phyloP scores from a whole-genome alignment of 2,329 filamentous ascomycete species.

The Hansfordia pulvinata region DNA sequence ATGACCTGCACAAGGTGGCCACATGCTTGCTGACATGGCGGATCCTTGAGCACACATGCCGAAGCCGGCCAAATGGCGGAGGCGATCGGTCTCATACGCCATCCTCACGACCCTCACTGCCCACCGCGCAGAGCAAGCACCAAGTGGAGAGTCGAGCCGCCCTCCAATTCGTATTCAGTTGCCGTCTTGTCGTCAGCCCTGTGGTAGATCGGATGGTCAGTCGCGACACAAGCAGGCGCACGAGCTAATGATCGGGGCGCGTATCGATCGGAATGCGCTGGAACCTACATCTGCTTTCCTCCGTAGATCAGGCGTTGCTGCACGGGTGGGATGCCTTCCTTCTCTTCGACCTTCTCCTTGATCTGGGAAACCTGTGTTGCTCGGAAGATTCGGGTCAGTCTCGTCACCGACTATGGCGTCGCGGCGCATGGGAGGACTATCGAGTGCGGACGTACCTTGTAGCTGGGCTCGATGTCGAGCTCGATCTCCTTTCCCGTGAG shows the following conservation, averaged over 20 bases:
- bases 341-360: slow-evolving; percentile 98
- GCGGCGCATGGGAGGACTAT: not conserved
- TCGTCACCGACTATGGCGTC: not conserved
- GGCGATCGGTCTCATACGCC: slow-evolving; percentile 43
- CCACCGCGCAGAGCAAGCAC: slow-evolving; percentile 90
- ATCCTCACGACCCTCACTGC: slow-evolving; percentile 36
- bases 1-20: no score
- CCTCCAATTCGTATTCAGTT: slow-evolving; percentile 77
- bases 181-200: slow-evolving; percentile 96
- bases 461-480: slow-evolving; percentile 87
- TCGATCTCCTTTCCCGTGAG: slow-evolving; percentile 98
- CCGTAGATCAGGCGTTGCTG: slow-evolving; percentile 94
- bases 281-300: slow-evolving; percentile 85
- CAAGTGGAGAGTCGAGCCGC: slow-evolving; percentile 86
- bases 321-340: slow-evolving; percentile 93
- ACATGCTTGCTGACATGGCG: no score
- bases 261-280: not conserved
- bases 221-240: no score
- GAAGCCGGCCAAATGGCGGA: no score
- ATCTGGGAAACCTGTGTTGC: slow-evolving; percentile 81
- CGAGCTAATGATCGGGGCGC: no score
- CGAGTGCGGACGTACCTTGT: slow-evolving; percentile 51
- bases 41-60: no score
- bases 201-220: slow-evolving; percentile 1
- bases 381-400: no score